Evolutionary conservation across 495 filamentous ascomycete species (phyloP).

Genomic region (Chaetomium cochliodes): DNA sequence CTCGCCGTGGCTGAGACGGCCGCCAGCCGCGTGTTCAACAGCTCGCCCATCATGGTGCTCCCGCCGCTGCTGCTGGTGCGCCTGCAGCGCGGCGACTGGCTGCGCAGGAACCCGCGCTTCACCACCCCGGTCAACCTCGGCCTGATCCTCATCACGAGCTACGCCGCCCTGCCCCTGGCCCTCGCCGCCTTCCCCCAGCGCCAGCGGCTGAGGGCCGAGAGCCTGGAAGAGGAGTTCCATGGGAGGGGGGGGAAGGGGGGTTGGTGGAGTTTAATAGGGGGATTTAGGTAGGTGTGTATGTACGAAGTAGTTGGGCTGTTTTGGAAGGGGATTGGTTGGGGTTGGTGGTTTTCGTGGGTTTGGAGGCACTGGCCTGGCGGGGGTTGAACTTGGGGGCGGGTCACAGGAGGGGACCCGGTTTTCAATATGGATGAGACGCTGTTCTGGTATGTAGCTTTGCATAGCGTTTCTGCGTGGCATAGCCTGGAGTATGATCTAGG

Average conservation of each 20-base stretch:
- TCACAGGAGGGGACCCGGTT: neutral
- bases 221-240: conserved; percentile 80
- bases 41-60: conserved; percentile 94
- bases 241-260: conserved; percentile 69
- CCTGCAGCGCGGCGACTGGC: conserved; percentile 73
- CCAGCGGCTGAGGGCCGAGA: conserved; percentile 69
- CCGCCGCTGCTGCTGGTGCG: conserved; percentile 81
- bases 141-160: conserved; percentile 73
- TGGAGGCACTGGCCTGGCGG: conserved; percentile 75
- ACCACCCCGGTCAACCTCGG: conserved; percentile 79
- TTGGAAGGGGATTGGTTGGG: neutral
- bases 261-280: conserved; percentile 90
- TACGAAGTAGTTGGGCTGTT: conserved; percentile 62
- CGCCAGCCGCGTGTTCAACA: conserved; percentile 81
- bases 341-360: neutral
- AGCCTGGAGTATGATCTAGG: conserved; percentile 7
- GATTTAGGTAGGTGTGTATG: too few species aligned
- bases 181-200: conserved; percentile 89
- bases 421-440: neutral
- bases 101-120: conserved; percentile 67
- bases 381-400: conserved; percentile 50
- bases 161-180: conserved; percentile 82
- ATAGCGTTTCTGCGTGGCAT: conserved; percentile 14
- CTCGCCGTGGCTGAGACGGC: conserved; percentile 92
- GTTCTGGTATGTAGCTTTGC: neutral